Conservation (phyloP, 106 monocot genomes). For the Narthecium ossifragum region DNA sequence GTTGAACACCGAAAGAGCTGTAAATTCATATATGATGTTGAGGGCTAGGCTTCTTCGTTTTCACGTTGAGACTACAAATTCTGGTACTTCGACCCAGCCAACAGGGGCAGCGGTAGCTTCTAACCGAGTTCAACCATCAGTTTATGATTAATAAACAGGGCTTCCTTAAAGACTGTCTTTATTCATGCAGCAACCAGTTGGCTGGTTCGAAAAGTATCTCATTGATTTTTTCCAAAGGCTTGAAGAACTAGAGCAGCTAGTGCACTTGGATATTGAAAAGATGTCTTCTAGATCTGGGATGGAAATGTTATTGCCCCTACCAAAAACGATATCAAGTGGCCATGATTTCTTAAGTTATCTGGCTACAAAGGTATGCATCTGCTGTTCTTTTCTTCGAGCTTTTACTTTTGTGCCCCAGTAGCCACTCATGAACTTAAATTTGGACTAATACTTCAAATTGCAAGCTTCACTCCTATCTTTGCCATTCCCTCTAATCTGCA, state of each 20-base stretch:
- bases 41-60: slow-evolving; percentile 64
- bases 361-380: slow-evolving; percentile 83
- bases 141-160: slow-evolving; percentile 79
- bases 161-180: slow-evolving; percentile 73
- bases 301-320: slow-evolving; percentile 39
- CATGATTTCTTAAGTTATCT: slow-evolving; percentile 88
- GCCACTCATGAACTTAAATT: too few species aligned
- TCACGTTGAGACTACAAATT: slow-evolving; percentile 24
- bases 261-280: slow-evolving; percentile 46
- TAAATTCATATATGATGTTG: slow-evolving; percentile 80
- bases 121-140: slow-evolving; percentile 25
- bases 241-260: slow-evolving; percentile 83
- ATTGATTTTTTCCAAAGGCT: slow-evolving; percentile 75
- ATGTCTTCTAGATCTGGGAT: slow-evolving; percentile 23
- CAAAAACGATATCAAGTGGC: slow-evolving; percentile 72
- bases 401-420: too few species aligned
- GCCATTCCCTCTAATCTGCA: too few species aligned
- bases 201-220: slow-evolving; percentile 71
- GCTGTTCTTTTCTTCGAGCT: background rate
- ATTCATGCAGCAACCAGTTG: slow-evolving; percentile 63
- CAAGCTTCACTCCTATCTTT: too few species aligned
- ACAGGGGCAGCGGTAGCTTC: slow-evolving; percentile 15
- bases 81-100: slow-evolving; percentile 22
- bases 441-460: too few species aligned
- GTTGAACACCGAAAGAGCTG: slow-evolving; percentile 79